Percentiles rank a stretch among this genome's conserved stretches.
These are phyloP conservation scores for Iberis pinnata DNA, from an alignment of 345 rosid species.

Conservation along the genomic window DNA sequence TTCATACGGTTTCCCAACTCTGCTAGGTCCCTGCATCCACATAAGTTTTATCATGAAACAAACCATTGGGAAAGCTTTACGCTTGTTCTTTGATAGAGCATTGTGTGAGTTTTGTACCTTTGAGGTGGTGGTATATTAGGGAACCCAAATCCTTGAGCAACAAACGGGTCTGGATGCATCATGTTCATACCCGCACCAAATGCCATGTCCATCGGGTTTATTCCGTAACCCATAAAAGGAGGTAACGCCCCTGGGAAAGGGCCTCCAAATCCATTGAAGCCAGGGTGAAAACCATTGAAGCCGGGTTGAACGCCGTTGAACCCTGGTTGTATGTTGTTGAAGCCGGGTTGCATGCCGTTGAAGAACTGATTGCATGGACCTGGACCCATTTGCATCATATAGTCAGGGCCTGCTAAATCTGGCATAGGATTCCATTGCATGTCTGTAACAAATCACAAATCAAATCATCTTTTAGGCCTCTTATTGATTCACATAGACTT, in stretches of 20 bases:
- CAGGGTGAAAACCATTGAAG: constrained; percentile 30
- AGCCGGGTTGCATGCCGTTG: constrained; percentile 52
- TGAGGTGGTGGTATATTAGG: constrained; percentile 35
- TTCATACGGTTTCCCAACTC: constrained; percentile 81
- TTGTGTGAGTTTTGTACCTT: constrained; percentile 18
- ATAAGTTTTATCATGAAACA: neutral
- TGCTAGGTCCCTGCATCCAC: constrained; percentile 60
- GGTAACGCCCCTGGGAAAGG: constrained; percentile 31
- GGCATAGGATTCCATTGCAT: constrained; percentile 72
- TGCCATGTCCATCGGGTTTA: constrained; percentile 30
- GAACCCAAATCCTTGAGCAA: constrained; percentile 33
- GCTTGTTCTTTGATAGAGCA: constrained; percentile 2
- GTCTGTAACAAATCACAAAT: constrained; percentile 37
- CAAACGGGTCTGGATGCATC: constrained; percentile 37
- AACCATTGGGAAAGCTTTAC: neutral
- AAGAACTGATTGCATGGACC: constrained; percentile 40
- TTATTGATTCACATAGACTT: neutral
- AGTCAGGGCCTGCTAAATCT: constrained; percentile 68
- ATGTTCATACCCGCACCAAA: constrained; percentile 32
- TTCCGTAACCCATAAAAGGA: constrained; percentile 30
- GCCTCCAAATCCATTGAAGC: constrained; percentile 32
- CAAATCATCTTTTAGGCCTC: neutral
- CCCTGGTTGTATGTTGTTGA: constrained; percentile 54
- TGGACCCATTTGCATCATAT: constrained; percentile 87
- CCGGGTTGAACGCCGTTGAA: constrained; percentile 30